A percentile compares a stretch with the other conserved stretches of the same genome.
Evolutionary conservation across 352 stramenopile species (phyloP).

Genomic region (Pythium sp.): DNA sequence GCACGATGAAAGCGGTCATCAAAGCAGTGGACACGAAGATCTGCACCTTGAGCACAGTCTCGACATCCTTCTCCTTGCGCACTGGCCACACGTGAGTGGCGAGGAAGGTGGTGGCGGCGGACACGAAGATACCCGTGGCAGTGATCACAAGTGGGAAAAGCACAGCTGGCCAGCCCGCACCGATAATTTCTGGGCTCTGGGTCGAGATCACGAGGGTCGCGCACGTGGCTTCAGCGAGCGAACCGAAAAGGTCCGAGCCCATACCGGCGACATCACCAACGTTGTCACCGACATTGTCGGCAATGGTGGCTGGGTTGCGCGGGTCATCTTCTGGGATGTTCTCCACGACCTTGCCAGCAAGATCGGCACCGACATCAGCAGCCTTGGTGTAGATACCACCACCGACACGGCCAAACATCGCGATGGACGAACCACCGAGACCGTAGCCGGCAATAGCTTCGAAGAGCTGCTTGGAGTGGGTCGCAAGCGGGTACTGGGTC

Average conservation of each 20-base stretch:
- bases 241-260: conserved; percentile 99
- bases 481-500: conserved; percentile 86
- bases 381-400: conserved; percentile 99
- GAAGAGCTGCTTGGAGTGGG: conserved; percentile 89
- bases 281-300: conserved; percentile 99
- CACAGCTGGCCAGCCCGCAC: conserved; percentile 92
- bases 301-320: conserved; percentile 98
- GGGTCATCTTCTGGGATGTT: conserved; percentile 99
- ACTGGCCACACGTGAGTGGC: conserved; percentile 96
- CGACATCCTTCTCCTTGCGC: conserved; percentile 94
- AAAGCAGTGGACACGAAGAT: conserved; percentile 96
- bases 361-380: conserved; percentile 98
- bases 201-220: conserved; percentile 97
- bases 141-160: conserved; percentile 97
- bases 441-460: conserved; percentile 97
- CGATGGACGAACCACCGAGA: conserved; percentile 97
- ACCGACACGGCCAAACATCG: conserved; percentile 99
- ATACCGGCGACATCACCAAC: conserved; percentile 99
- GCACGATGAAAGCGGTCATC: conserved; percentile 93
- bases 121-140: conserved; percentile 96
- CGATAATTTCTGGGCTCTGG: conserved; percentile 88
- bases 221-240: conserved; percentile 98
- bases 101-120: conserved; percentile 96
- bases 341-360: conserved; percentile 99
- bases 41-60: conserved; percentile 97